These are phyloP conservation scores for Penicillium flavigenum DNA, from an alignment of 495 filamentous ascomycete genomes.

Conservation along the genomic window DNA sequence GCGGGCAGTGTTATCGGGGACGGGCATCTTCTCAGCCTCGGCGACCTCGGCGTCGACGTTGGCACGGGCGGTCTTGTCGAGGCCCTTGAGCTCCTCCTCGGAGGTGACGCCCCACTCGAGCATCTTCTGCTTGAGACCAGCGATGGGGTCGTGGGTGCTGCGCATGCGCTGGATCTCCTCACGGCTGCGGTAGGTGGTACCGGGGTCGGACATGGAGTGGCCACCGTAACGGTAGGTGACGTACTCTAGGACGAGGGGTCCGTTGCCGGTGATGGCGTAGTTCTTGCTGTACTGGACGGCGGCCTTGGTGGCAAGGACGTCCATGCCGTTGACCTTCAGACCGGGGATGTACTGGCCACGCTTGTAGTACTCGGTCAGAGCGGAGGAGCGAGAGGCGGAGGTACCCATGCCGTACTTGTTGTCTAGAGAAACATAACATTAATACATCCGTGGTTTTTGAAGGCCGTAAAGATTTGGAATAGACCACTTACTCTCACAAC, in stretches of 20 bases:
- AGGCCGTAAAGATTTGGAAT: neutral
- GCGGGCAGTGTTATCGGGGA: constrained; percentile 71
- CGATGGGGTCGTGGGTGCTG: constrained; percentile 96
- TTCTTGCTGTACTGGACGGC: constrained; percentile 90
- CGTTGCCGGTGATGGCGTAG: constrained; percentile 75
- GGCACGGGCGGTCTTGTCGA: constrained; percentile 87
- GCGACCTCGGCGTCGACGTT: constrained; percentile 88
- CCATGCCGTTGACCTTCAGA: constrained; percentile 99
- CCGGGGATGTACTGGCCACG: constrained; percentile 99
- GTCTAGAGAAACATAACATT: constrained; percentile 53
- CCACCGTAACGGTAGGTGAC: constrained; percentile 99
- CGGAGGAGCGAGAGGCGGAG: constrained; percentile 87
- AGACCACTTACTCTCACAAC: constrained; percentile 83
- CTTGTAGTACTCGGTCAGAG: constrained; percentile 99
- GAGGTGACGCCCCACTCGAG: constrained; percentile 88
- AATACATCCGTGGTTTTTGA: constrained; percentile 12
- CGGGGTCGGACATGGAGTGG: constrained; percentile 98
- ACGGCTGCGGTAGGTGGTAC: constrained; percentile 97
- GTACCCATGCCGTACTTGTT: constrained; percentile 99
- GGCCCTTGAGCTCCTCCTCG: constrained; percentile 94
- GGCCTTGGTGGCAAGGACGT: constrained; percentile 96
- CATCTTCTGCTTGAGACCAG: constrained; percentile 95
- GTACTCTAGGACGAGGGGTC: constrained; percentile 95
- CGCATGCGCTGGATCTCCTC: constrained; percentile 99
- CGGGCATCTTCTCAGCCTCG: constrained; percentile 79